Percentiles rank a stretch among this genome's conserved stretches.
Conservation (phyloP, 768 basidiomycete species). For the Termitomyces eurrhizus region DNA sequence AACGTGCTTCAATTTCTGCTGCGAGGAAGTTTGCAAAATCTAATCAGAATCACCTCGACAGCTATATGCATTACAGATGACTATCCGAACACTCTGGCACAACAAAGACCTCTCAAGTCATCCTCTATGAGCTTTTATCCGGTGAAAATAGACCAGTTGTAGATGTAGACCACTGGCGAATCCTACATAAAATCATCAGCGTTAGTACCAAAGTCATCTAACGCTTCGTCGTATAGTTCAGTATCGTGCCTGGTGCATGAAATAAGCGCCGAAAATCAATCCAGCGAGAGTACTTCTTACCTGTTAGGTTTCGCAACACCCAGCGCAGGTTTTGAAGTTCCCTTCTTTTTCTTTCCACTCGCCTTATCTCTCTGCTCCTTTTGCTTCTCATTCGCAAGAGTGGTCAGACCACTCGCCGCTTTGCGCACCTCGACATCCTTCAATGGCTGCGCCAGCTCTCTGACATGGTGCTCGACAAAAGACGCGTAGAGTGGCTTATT, state of each 20-base stretch:
- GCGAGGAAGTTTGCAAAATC: background rate
- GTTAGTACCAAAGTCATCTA: slow-evolving; percentile 81
- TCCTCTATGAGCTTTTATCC: slow-evolving; percentile 2
- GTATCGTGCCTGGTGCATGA: slow-evolving; percentile 63
- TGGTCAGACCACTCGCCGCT: slow-evolving; percentile 77
- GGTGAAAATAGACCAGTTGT: background rate
- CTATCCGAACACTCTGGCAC: background rate
- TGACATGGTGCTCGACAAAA: slow-evolving; percentile 83
- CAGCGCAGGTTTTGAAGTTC: slow-evolving; percentile 65
- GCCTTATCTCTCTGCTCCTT: slow-evolving; percentile 83
- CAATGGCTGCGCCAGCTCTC: slow-evolving; percentile 70
- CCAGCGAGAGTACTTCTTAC: slow-evolving; percentile 31
- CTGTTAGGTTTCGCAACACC: slow-evolving; percentile 70
- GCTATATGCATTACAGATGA: background rate
- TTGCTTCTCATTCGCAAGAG: slow-evolving; percentile 94
- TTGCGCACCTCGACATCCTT: slow-evolving; percentile 92
- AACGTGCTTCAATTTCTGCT: slow-evolving; percentile 6
- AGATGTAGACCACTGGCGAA: background rate
- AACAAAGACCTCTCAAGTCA: slow-evolving; percentile 5
- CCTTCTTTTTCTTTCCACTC: slow-evolving; percentile 90
- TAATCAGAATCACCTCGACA: background rate
- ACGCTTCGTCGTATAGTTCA: slow-evolving; percentile 75
- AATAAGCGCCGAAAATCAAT: slow-evolving; percentile 1
- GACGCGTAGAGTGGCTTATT: slow-evolving; percentile 76
- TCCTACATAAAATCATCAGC: slow-evolving; percentile 89